Evolutionary conservation across 768 basidiomycete genomes (phyloP).

Genomic region (Sarcodon sp.): DNA sequence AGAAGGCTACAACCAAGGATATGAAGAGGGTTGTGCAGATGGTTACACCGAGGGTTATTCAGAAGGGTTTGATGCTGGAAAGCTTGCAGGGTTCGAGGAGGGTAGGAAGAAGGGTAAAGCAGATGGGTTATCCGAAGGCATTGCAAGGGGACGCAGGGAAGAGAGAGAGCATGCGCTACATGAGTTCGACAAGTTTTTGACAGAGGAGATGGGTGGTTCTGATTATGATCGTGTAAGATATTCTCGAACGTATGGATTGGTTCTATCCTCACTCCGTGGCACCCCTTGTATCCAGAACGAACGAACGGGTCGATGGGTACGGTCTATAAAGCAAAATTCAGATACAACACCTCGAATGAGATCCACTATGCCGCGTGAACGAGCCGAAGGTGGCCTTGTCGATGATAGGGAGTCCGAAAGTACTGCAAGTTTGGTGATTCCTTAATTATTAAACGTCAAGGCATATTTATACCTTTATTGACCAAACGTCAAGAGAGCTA

Average conservation of each 20-base stretch:
- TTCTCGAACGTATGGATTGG: background rate
- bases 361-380: no score
- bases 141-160: constrained; percentile 27
- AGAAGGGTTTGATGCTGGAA: constrained; percentile 15
- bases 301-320: no score
- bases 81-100: constrained; percentile 15
- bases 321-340: no score
- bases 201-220: constrained; percentile 22
- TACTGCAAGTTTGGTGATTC: no score
- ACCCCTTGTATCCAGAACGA: no score
- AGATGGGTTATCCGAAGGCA: constrained; percentile 24
- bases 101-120: constrained; percentile 21
- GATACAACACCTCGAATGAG: no score
- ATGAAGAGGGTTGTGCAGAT: constrained; percentile 29
- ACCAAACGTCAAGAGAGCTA: no score
- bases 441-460: no score
- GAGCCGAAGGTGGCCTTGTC: no score
- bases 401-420: no score
- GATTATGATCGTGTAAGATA: background rate
- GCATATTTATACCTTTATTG: no score
- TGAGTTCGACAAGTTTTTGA: constrained; percentile 45
- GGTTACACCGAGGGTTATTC: constrained; percentile 26
- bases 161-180: constrained; percentile 41
- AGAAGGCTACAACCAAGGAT: constrained; percentile 30
- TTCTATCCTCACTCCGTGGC: no score